Conservation (phyloP, 768 basidiomycete genomes). For the Russula abietina region DNA sequence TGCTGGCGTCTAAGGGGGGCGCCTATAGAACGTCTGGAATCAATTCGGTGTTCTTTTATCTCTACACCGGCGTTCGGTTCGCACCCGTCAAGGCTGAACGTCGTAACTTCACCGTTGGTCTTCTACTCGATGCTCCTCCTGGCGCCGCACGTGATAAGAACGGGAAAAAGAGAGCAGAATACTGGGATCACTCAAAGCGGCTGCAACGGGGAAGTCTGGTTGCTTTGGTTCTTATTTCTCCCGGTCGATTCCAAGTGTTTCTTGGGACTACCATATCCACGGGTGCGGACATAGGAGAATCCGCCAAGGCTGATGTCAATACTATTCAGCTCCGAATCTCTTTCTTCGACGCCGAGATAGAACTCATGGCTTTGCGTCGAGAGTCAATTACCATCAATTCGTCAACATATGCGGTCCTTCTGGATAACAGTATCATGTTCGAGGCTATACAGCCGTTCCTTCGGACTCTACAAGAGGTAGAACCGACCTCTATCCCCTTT, state of each 20-base stretch:
- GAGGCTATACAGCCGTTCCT: slow-evolving; percentile 21
- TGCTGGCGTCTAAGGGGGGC: slow-evolving; percentile 52
- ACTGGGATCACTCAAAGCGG: no score
- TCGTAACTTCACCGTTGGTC: slow-evolving; percentile 45
- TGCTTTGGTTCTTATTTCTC: no score
- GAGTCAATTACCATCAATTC: slow-evolving; percentile 27
- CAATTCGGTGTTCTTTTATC: slow-evolving; percentile 53
- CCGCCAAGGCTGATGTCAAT: no score
- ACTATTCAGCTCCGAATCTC: no score
- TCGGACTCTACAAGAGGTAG: slow-evolving; percentile 17
- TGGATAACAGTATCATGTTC: slow-evolving; percentile 22
- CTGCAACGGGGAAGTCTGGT: no score
- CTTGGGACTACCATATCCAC: no score
- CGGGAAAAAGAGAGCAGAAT: slow-evolving; percentile 39
- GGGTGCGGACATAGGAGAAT: no score
- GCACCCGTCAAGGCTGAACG: slow-evolving; percentile 42
- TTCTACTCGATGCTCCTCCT: slow-evolving; percentile 49
- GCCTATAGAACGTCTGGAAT: slow-evolving; percentile 45
- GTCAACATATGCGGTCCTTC: slow-evolving; percentile 19
- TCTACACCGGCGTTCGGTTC: slow-evolving; percentile 53
- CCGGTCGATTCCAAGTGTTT: no score
- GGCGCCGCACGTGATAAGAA: slow-evolving; percentile 44
- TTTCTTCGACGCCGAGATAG: no score
- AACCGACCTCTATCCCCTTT: slow-evolving; percentile 22
- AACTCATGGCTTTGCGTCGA: no score